These are phyloP conservation scores for Colletotrichum melonis DNA, from an alignment of 2,329 filamentous ascomycete genomes.

Conservation along the genomic window DNA sequence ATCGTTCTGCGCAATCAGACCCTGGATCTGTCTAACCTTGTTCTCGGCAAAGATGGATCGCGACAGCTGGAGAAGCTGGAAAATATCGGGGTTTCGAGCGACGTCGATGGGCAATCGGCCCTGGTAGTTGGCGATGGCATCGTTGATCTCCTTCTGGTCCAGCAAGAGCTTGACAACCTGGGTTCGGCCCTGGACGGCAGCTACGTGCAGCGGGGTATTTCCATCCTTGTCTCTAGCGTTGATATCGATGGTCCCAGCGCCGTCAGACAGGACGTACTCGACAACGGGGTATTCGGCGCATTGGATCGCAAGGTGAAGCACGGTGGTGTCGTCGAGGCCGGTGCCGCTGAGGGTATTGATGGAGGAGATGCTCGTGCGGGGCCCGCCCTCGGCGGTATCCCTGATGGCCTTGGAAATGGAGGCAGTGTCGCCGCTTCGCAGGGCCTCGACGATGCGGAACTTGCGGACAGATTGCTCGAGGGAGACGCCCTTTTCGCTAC, in stretches of 20 bases:
- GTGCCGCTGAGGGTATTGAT: slow-evolving; percentile 54
- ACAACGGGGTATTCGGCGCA: slow-evolving; percentile 93
- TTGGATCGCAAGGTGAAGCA: slow-evolving; percentile 93
- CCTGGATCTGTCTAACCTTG: slow-evolving; percentile 86
- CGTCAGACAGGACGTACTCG: slow-evolving; percentile 90
- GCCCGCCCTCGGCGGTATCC: slow-evolving; percentile 66
- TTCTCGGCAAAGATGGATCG: slow-evolving; percentile 90
- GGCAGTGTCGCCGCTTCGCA: slow-evolving; percentile 89
- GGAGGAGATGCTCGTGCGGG: slow-evolving; percentile 69
- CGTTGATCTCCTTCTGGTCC: slow-evolving; percentile 86
- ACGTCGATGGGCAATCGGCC: slow-evolving; percentile 89
- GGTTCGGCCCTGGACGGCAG: slow-evolving; percentile 82
- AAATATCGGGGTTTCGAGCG: slow-evolving; percentile 92
- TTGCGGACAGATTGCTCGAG: slow-evolving; percentile 95
- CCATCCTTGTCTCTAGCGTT: slow-evolving; percentile 94
- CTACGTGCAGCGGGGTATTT: slow-evolving; percentile 92
- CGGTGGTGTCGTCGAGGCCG: slow-evolving; percentile 82
- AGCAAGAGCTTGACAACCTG: slow-evolving; percentile 86
- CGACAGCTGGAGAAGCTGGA: slow-evolving; percentile 91
- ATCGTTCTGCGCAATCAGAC: slow-evolving; percentile 76
- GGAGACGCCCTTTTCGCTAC: slow-evolving; percentile 59
- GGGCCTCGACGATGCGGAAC: slow-evolving; percentile 92
- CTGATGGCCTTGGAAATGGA: slow-evolving; percentile 89
- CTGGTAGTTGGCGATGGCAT: slow-evolving; percentile 85
- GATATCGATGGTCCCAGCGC: slow-evolving; percentile 76